Evolutionary conservation across 768 basidiomycete genomes (phyloP).

Genomic region (Lentinus tigrinus): DNA sequence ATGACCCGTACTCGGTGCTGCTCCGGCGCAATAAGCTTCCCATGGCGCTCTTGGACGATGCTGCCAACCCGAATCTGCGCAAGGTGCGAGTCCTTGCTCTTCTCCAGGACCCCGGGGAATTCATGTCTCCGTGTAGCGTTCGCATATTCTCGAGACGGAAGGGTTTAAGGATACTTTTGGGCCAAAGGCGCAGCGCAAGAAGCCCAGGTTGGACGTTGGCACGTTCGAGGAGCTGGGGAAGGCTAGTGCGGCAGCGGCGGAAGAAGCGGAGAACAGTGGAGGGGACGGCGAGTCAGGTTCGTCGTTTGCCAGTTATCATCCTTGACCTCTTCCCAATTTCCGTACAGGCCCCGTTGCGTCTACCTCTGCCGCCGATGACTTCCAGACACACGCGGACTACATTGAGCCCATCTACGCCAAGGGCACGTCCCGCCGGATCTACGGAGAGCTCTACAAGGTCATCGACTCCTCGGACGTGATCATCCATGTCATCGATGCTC

Average conservation of each 20-base stretch:
- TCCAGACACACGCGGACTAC: slow-evolving; percentile 70
- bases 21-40: slow-evolving; percentile 93
- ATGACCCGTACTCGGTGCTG: slow-evolving; percentile 96
- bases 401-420: slow-evolving; percentile 93
- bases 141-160: slow-evolving; percentile 95
- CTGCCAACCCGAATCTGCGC: slow-evolving; percentile 72
- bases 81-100: slow-evolving; percentile 50
- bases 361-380: slow-evolving; percentile 40
- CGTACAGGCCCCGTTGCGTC: slow-evolving; percentile 47
- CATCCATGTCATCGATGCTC: slow-evolving; percentile 91
- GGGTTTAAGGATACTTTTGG: slow-evolving; percentile 95
- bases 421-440: slow-evolving; percentile 93
- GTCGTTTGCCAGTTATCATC: neutral
- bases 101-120: neutral
- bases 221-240: slow-evolving; percentile 89
- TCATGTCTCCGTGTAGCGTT: slow-evolving; percentile 46
- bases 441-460: slow-evolving; percentile 98
- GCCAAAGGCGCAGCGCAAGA: slow-evolving; percentile 92
- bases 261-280: slow-evolving; percentile 49
- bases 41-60: slow-evolving; percentile 93
- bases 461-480: slow-evolving; percentile 98
- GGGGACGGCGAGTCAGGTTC: slow-evolving; percentile 47
- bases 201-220: slow-evolving; percentile 82
- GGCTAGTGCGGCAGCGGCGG: slow-evolving; percentile 52
- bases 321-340: neutral